Conservation (phyloP, 768 basidiomycete genomes). For the Mycena olivaceomarginata region DNA sequence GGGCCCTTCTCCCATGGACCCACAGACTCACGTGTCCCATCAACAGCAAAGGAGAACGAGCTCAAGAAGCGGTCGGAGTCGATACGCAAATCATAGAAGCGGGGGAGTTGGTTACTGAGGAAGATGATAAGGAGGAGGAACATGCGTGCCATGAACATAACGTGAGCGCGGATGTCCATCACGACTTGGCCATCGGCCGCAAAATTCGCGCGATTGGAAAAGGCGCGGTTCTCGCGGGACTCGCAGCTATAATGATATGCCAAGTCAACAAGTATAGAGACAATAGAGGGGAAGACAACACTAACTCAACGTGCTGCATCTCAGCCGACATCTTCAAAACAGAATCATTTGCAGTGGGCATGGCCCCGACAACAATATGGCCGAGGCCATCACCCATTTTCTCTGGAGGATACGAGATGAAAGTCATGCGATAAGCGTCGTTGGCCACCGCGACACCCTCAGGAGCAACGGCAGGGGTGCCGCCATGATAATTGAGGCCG, state of each 20-base stretch:
- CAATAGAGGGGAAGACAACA: too few relatives aligned
- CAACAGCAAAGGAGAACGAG: constrained; percentile 9
- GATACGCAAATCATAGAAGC: neutral
- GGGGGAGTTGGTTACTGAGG: constrained; percentile 3
- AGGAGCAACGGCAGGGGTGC: constrained; percentile 17
- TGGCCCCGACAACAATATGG: neutral
- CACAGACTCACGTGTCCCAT: neutral
- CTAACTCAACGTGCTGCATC: constrained; percentile 2
- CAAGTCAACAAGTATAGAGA: too few relatives aligned
- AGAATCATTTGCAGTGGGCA: neutral
- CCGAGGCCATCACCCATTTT: constrained; percentile 16
- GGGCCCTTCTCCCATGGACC: neutral
- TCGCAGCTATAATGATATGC: too few relatives aligned
- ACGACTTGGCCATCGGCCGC: too few relatives aligned
- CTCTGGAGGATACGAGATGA: constrained; percentile 8
- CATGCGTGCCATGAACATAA: constrained; percentile 16
- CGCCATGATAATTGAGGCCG: constrained; percentile 20
- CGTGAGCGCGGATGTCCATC: neutral
- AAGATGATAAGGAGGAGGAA: constrained; percentile 9
- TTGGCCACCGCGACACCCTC: neutral
- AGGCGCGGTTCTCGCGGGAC: too few relatives aligned
- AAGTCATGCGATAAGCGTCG: neutral
- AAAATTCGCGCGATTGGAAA: too few relatives aligned
- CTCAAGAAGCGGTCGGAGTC: constrained; percentile 14
- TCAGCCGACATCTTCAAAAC: neutral